Conservation (phyloP, 2,329 filamentous ascomycete species). For the Macrophomina tecta region DNA sequence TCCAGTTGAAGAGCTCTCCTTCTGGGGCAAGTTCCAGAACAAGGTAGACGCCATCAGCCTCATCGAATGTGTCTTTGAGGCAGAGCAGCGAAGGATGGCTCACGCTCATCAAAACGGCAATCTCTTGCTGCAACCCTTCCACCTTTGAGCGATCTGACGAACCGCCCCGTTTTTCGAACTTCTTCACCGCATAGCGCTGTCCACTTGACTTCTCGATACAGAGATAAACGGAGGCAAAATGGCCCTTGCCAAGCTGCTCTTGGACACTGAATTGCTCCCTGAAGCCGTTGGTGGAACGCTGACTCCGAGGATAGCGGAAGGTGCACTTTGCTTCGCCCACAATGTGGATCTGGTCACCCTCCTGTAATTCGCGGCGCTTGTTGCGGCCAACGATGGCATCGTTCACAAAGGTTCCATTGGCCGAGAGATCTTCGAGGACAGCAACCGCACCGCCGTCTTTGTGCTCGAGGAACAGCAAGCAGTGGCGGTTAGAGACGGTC, state of each 20-base stretch:
- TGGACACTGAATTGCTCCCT: constrained; percentile 83
- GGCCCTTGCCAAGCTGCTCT: constrained; percentile 88
- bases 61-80: constrained; percentile 93
- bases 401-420: constrained; percentile 96
- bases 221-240: constrained; percentile 92
- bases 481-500: constrained; percentile 87
- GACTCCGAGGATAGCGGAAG: constrained; percentile 76
- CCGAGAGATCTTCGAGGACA: constrained; percentile 90
- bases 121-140: constrained; percentile 90
- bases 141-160: constrained; percentile 82
- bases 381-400: constrained; percentile 90
- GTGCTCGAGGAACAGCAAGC: constrained; percentile 69
- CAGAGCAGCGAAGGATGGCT: constrained; percentile 93
- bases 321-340: constrained; percentile 85
- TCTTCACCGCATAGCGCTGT: constrained; percentile 86
- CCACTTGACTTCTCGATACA: constrained; percentile 87
- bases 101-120: constrained; percentile 95
- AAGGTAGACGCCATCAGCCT: constrained; percentile 86
- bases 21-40: constrained; percentile 89
- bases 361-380: constrained; percentile 83
- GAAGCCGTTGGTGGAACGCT: constrained; percentile 70
- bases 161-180: constrained; percentile 86
- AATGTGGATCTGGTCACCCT: constrained; percentile 89
- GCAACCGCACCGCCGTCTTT: constrained; percentile 66
- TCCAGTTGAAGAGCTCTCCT: constrained; percentile 95